Base-by-base conservation (phyloP, 495 filamentous ascomycete species). In the Daldinia bambusicola region DNA sequence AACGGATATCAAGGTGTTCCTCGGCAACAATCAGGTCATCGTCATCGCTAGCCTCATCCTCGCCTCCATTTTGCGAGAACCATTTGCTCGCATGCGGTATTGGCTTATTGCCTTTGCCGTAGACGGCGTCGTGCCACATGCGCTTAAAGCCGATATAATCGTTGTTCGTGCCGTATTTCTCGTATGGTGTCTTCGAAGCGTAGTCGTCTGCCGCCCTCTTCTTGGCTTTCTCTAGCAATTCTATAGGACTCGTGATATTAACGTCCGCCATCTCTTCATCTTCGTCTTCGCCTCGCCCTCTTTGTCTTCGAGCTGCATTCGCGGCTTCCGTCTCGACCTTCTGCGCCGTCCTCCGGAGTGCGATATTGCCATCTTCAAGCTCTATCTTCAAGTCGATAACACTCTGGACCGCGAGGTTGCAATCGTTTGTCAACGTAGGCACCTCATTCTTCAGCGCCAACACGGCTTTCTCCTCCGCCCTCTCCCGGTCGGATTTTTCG, bases 81-180 rank as follows among this genome's bases (percentile, higher is more conserved):
- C 92, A 95, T 13, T 87, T 89, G 20, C 88, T 88, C 0, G 90
- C 79, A 66, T 92, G 86, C 0, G 92, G 90, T 16, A 94, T 71
- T 0, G 89, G 88, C 13, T 86, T 85, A 37, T 89, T 85, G 51
- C 91, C 87, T 34, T 84, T 86, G 2, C 84, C 87, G 75, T 93
- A 84, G 62, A 87, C 84, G 16, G 92, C 88, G 68, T 95, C 92
- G 79, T 96, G 92, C 66, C 95, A 89, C 18, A 89, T 82, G 51
- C 86, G 85, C 76, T 91, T 91, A 86, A 97, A 97, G 31, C 85
- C 83, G 61, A 90, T 83, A 82, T 97, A 97, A 66, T 89, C 83
- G 79, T 95, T 94, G 78, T 95, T 85, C 8, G 83, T 71, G n/a
- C 88, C 87, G 80, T 97, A 97, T n/a, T 78, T 81, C 71, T 84